phyloP scores from a whole-genome alignment of 2,329 filamentous ascomycete species.

The Epichloe amarillans region DNA sequence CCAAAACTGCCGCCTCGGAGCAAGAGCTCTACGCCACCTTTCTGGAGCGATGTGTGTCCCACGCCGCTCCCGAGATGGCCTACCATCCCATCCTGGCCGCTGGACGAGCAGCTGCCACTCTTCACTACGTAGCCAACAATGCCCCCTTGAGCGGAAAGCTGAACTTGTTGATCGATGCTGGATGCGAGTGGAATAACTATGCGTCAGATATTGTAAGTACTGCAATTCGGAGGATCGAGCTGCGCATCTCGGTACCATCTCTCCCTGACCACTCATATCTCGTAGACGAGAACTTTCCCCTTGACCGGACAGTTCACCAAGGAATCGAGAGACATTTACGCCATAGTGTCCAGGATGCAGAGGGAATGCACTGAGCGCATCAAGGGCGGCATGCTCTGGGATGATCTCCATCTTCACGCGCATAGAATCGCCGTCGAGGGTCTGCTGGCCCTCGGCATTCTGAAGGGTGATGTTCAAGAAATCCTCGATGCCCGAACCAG shows the following conservation, averaged over 20 bases:
- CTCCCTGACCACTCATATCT: background rate
- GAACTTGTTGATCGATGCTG: conserved; percentile 74
- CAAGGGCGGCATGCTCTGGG: conserved; percentile 64
- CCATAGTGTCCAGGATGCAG: conserved; percentile 81
- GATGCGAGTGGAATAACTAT: conserved; percentile 62
- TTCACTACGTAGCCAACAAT: conserved; percentile 79
- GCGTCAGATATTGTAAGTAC: conserved; percentile 48
- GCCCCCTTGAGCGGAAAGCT: conserved; percentile 56
- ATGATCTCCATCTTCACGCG: conserved; percentile 67
- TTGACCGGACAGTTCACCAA: conserved; percentile 57
- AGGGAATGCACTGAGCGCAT: conserved; percentile 59
- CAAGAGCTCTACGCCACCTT: conserved; percentile 73
- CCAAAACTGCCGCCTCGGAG: conserved; percentile 58
- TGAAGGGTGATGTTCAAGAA: conserved; percentile 54
- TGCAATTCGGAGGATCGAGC: background rate
- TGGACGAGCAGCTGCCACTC: conserved; percentile 66
- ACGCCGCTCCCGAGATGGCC: conserved; percentile 68
- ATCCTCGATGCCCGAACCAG: conserved; percentile 70
- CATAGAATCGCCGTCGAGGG: conserved; percentile 75
- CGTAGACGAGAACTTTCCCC: conserved; percentile 67
- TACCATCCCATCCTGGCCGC: conserved; percentile 79
- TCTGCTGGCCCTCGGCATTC: conserved; percentile 59
- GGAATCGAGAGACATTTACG: conserved; percentile 63
- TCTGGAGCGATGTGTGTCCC: conserved; percentile 58
- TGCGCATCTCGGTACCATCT: background rate